phyloP scores from a whole-genome alignment of 768 basidiomycete genomes.

The Suillus clintonianus region DNA sequence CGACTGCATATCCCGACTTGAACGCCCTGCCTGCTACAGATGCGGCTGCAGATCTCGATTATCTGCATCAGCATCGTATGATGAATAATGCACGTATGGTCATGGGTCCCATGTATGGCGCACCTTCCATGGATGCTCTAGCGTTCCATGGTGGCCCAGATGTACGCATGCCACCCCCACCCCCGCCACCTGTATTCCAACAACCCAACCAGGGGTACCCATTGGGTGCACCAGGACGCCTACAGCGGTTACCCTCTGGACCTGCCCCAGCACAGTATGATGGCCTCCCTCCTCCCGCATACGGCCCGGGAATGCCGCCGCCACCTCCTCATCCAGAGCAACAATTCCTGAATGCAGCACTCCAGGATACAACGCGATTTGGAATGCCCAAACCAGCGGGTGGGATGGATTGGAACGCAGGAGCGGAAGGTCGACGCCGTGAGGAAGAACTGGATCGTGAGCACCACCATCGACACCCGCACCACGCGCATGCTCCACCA shows the following conservation, averaged over 20 bases:
- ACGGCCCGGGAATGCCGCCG: conserved; percentile 3
- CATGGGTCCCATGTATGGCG: conserved; percentile 1
- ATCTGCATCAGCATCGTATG: conserved; percentile 45
- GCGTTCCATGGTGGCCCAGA: conserved; percentile 23
- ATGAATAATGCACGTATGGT: conserved; percentile 8
- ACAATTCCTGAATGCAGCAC: background rate
- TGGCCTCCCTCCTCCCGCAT: background rate
- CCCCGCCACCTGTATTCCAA: conserved; percentile 3
- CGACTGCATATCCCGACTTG: conserved; percentile 33
- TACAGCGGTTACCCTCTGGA: background rate
- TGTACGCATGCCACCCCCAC: conserved; percentile 3
- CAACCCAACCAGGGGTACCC: conserved; percentile 4
- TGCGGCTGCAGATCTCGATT: conserved; percentile 54
- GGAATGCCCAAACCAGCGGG: conserved; percentile 30
- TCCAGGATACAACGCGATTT: conserved; percentile 2
- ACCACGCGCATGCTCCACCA: conserved; percentile 27
- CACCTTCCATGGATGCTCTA: conserved; percentile 7
- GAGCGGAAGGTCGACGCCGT: conserved; percentile 39
- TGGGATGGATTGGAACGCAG: conserved; percentile 32
- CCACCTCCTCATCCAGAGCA: background rate
- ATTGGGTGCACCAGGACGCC: conserved; percentile 1
- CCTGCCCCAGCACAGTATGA: conserved; percentile 3
- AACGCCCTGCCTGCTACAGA: conserved; percentile 48
- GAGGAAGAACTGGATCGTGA: conserved; percentile 33
- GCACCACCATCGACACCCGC: conserved; percentile 34